Percentiles rank a stretch among this genome's conserved stretches.
These are phyloP conservation scores for Xerocomus potaroensis DNA, from an alignment of 768 basidiomycete species.

Conservation along the genomic window DNA sequence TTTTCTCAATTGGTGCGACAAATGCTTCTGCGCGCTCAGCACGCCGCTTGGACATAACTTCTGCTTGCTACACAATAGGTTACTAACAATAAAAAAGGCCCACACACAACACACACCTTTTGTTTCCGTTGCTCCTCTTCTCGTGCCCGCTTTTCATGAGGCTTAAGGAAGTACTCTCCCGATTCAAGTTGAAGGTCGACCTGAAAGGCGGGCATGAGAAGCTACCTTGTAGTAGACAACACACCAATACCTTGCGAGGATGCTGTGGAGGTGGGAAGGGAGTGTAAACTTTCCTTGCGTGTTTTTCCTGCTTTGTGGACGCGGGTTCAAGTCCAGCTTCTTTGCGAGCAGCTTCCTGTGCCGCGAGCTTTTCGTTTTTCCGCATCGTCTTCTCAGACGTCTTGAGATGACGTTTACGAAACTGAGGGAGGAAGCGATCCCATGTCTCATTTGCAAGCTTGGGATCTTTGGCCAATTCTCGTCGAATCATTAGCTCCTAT, in stretches of 20 bases:
- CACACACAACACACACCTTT: slow-evolving; percentile 38
- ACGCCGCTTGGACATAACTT: slow-evolving; percentile 61
- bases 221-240: neutral
- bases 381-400: slow-evolving; percentile 91
- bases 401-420: slow-evolving; percentile 88
- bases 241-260: slow-evolving; percentile 74
- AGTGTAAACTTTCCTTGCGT: slow-evolving; percentile 90
- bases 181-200: slow-evolving; percentile 92
- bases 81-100: neutral
- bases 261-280: slow-evolving; percentile 96
- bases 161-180: slow-evolving; percentile 97
- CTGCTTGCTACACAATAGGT: slow-evolving; percentile 60
- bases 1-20: slow-evolving; percentile 78
- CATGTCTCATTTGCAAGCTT: slow-evolving; percentile 91
- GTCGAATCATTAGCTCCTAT: slow-evolving; percentile 96
- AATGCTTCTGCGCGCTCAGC: slow-evolving; percentile 86
- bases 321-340: slow-evolving; percentile 59
- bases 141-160: slow-evolving; percentile 75
- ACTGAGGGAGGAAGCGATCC: slow-evolving; percentile 96
- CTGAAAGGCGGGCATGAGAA: slow-evolving; percentile 33
- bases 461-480: slow-evolving; percentile 97
- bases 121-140: slow-evolving; percentile 70
- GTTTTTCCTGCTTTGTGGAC: slow-evolving; percentile 41
- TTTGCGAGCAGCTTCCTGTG: slow-evolving; percentile 59
- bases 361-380: slow-evolving; percentile 71